Base-by-base conservation (phyloP, 2,329 filamentous ascomycete species). In the Davidsoniella australis region DNA sequence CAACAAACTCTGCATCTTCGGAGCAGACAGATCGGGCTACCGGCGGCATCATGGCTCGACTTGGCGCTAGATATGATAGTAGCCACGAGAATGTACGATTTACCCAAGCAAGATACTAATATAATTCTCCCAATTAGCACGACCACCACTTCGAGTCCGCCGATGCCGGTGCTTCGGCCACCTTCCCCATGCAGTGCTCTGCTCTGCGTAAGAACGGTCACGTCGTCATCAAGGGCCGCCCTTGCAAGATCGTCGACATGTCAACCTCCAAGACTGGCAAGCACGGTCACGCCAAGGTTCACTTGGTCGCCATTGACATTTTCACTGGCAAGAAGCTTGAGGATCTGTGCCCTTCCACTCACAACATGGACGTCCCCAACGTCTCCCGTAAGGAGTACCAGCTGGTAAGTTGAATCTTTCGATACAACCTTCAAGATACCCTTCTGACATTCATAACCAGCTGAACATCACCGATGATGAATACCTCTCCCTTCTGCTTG, bases 211-310 rank as follows among this genome's bases (percentile, higher is more conserved):
- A 98, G 88, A 94, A 93, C 82, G 89, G 91, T 59, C 82, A 84
- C 78, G 91, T 98, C 69, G 82, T 89, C 68, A 96, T 98, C 75
- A 98, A 98, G 82, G 73, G 76, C 72, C 91, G 91, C 63, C 93
- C 91, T 63, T 98, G 91, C 88, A 98, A 96, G 85, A 98, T 98
- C 63, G 85, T 96, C 70, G 91, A 98, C 66, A 98, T 98, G 93
- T 94, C 87, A 61, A 98, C 91, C 75, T 98, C 91, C 70, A 98
- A 98, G 88, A 98, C 91, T 60, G 91, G 91, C 73, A 98, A 98
- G 86, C 91, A 98, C 84, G 91, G 91, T 70, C 93, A 98, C 85
- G 91, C 91, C 73, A 98, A 98, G 82, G 91, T 98, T 68, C 89
- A 98, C 74, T 75, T 98, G 62, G 83, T 95, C 64, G 91, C 87